Base-by-base conservation (phyloP, 1,284 basidiomycete genomes). In the Cryptococcus neoformans region DNA sequence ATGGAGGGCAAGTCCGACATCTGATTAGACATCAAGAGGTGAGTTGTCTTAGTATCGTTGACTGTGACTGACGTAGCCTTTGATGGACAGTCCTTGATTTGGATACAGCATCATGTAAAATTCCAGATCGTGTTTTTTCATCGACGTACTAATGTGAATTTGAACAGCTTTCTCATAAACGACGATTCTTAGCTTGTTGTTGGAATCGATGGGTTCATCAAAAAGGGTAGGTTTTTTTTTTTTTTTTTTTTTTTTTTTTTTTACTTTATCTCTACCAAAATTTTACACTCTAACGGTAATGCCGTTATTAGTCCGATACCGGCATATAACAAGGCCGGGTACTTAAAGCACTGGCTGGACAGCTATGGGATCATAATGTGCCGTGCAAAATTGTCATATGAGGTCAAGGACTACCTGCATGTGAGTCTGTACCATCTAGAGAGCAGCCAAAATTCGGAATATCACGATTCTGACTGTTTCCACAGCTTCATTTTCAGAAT, bases 191-290 rank as follows among this genome's bases (percentile, higher is more conserved):
- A n/a, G 49, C 49, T n/a, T 62, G 58, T 16, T 57, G 54, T 46
- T 69, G 67, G 67, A 60, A 62, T 16, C 37, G 67, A 44, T 69
- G 63, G 63, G 47, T 47, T 1, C 14, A 56, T 14, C 58, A 69
- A 49, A 56, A 57, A 28, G 67, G 62, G 63, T 67, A 38, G 58
- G 62, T n/a, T n/a, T n/a, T n/a, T n/a, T n/a, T 21, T 21, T 21
- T 21, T 21, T 21, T 21, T 21, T 21, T 21, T 21, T 21, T 21
- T 21, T 21, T 21, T 21, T 21, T 21, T 21, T 21, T 21, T 21
- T 21, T 21, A 21, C 21, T 21, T 21, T 21, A 21, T 21, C 21
- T 21, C 21, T 21, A 21, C 21, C 21, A 21, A 21, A 21, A 21
- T 21, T 21, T 21, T 21, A 21, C 21, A 21, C 21, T 21, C 21